These are phyloP conservation scores for Tulasnella calospora DNA, from an alignment of 768 basidiomycete species.

Conservation along the genomic window DNA sequence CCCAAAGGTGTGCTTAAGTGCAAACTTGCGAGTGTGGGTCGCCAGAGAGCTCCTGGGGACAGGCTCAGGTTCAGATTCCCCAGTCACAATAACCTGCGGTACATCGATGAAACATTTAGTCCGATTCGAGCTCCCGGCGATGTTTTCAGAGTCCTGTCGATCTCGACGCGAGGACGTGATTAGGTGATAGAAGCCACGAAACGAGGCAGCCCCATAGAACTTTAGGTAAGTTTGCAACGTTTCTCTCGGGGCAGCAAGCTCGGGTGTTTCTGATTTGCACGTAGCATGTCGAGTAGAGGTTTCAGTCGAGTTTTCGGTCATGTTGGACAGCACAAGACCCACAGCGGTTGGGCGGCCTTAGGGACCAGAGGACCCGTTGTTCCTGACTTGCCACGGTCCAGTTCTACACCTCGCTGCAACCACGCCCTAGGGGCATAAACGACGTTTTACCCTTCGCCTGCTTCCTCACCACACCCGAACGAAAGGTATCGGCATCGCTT, in stretches of 20 bases:
- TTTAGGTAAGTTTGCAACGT: conserved; percentile 12
- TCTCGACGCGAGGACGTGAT: conserved; percentile 1
- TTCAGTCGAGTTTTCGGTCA: background rate
- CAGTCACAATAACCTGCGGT: background rate
- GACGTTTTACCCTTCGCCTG: background rate
- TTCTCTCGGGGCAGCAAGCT: background rate
- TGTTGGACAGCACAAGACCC: too few species aligned
- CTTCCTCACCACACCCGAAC: background rate
- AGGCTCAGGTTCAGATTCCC: background rate
- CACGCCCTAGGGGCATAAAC: conserved; percentile 4
- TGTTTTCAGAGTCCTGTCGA: background rate
- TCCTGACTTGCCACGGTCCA: conserved; percentile 1
- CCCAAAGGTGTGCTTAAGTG: background rate
- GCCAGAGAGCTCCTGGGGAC: background rate
- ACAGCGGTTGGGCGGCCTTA: background rate
- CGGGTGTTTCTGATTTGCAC: background rate
- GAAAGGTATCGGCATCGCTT: conserved; percentile 7
- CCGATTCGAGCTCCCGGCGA: background rate
- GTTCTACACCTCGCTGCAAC: conserved; percentile 6
- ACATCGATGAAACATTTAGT: background rate
- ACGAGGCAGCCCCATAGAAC: conserved; percentile 7
- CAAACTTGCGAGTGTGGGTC: background rate
- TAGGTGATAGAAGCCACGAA: conserved; percentile 4
- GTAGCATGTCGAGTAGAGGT: background rate
- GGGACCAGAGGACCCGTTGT: background rate